Evolutionary conservation across 441 rosid species (phyloP).

Genomic region (Syzygium malaccense): DNA sequence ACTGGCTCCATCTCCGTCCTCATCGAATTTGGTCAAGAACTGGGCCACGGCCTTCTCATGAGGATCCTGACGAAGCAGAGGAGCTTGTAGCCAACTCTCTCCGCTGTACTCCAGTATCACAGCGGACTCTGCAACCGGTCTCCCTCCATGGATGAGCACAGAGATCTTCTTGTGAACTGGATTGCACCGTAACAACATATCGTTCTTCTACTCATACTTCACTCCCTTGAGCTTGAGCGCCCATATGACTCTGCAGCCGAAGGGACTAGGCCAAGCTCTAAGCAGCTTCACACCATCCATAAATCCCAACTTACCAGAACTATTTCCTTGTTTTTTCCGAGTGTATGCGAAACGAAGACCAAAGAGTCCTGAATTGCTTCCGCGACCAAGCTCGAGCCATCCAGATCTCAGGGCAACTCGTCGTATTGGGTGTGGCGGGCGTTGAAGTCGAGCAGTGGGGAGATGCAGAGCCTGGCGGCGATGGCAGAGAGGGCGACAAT

Average conservation of each 20-base stretch:
- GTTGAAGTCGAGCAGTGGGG: background rate
- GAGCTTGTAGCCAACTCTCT: constrained; percentile 23
- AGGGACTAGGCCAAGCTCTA: constrained; percentile 25
- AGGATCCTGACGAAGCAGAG: constrained; percentile 31
- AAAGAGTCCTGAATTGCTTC: background rate
- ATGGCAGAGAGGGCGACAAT: background rate
- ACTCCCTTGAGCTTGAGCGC: constrained; percentile 31
- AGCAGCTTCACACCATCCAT: constrained; percentile 28
- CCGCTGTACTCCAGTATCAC: constrained; percentile 36
- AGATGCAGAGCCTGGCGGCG: background rate
- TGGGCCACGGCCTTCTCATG: constrained; percentile 24
- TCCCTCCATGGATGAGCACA: constrained; percentile 26
- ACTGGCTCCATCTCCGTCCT: background rate
- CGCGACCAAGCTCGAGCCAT: background rate
- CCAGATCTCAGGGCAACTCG: background rate
- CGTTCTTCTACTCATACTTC: constrained; percentile 19
- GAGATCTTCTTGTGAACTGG: constrained; percentile 36
- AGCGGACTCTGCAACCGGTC: constrained; percentile 25
- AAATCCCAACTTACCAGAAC: background rate
- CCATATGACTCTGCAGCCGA: constrained; percentile 34
- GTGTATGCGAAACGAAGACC: background rate
- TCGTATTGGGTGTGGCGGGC: background rate
- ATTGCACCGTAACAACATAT: constrained; percentile 17
- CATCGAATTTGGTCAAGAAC: constrained; percentile 36
- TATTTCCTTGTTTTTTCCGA: background rate